Base-by-base conservation (phyloP, 257 asterid genomes). In the Solanum clarkiae region DNA sequence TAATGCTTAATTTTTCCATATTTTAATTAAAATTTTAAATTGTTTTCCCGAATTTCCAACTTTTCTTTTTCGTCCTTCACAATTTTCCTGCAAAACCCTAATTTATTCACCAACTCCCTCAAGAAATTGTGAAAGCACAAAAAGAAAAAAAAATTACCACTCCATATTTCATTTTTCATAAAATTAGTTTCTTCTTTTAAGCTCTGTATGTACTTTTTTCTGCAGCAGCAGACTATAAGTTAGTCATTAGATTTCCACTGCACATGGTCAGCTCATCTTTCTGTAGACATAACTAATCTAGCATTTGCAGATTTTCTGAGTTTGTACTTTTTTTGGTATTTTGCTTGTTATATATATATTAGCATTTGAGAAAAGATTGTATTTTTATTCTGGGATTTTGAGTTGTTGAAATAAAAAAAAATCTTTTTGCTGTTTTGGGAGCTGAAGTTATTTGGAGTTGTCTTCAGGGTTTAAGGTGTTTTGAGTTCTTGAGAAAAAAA, bases 41-140 rank as follows among this genome's bases (percentile, higher is more conserved):
- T 72, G 47, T 90, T 86, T 84, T 87, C 63, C 66, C 47, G 8
- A 71, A 45, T 88, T 88, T 85, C 71, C 87, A 57, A 77, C 89
- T 86, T 90, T 32, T 90, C 63, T 90, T 92, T 88, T 86, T 72
- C 82, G 51, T 80, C 88, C 81, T 84, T 85, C 60, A 80, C 85
- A 59, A 84, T 88, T 90, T 91, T 89, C 62, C 87, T 82, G 71
- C 87, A 86, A 89, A 93, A 90, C 93, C 96, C 97, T 92, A 92
- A 91, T 89, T 92, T 32, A 32, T 32, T 89, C 88, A 70, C 88
- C 63, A 87, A 83, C 90, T 65, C 45, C 82, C 53, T 85, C 87
- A 71, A 86, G 56, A 65, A 85, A 84, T 90, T 80, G 81, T 85
- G 81, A 84, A 84, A 84, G 85, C 87, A 75, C 80, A 45, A 44